These are phyloP conservation scores for Kuraishia ogatae DNA, from an alignment of 805 yeast genomes.

Conservation along the genomic window DNA sequence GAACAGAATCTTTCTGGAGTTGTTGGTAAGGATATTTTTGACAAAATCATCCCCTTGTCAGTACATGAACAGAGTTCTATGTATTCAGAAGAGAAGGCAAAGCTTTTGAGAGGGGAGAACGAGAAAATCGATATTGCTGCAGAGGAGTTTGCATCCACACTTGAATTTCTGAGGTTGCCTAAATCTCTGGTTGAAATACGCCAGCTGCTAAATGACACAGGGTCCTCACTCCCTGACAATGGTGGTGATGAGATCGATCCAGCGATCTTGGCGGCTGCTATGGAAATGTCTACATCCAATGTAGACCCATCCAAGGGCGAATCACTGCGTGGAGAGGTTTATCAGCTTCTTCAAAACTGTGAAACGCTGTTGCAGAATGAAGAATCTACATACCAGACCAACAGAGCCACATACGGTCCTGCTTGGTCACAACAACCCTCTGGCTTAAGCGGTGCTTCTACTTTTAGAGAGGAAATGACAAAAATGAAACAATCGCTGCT, in stretches of 20 bases:
- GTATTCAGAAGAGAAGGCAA: constrained; percentile 87
- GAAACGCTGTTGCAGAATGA: constrained; percentile 26
- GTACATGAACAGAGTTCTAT: constrained; percentile 82
- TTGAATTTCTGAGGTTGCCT: constrained; percentile 77
- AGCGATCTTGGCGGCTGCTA: constrained; percentile 28
- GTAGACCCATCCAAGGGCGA: constrained; percentile 22
- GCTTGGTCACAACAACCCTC: constrained; percentile 23
- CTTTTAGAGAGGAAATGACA: constrained; percentile 43
- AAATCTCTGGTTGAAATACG: constrained; percentile 49
- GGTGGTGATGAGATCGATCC: constrained; percentile 27
- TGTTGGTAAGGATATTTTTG: constrained; percentile 53
- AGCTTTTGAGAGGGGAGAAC: constrained; percentile 58
- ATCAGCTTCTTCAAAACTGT: constrained; percentile 23
- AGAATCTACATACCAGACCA: constrained; percentile 22
- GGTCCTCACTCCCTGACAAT: constrained; percentile 4
- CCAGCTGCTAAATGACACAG: constrained; percentile 9
- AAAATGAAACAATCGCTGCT: constrained; percentile 49
- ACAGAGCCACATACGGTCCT: constrained; percentile 25
- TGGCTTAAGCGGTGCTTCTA: constrained; percentile 5
- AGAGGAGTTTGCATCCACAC: constrained; percentile 67
- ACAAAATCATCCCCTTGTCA: constrained; percentile 72
- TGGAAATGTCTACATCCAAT: constrained; percentile 17
- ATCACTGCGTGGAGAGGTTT: constrained; percentile 26
- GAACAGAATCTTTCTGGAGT: constrained; percentile 39
- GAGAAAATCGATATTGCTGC: constrained; percentile 73